Conservation (phyloP, 305 asterid genomes). For the Plantago lanceolata region DNA sequence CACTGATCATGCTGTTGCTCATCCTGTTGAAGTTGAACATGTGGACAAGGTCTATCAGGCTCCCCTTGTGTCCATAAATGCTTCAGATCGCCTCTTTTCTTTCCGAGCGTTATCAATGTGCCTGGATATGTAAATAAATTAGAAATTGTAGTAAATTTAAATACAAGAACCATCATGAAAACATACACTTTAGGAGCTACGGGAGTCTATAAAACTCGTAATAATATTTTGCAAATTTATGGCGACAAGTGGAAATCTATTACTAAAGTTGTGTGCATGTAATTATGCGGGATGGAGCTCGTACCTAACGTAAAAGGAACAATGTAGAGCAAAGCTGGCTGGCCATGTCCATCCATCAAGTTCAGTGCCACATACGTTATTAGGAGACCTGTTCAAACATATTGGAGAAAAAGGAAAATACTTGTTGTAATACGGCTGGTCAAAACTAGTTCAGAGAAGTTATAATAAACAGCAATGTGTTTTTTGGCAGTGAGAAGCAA, state of each 20-base stretch:
- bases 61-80: slow-evolving; percentile 56
- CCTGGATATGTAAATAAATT: slow-evolving; percentile 39
- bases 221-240: neutral
- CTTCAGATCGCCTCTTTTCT: slow-evolving; percentile 52
- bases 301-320: slow-evolving; percentile 64
- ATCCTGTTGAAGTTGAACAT: slow-evolving; percentile 39
- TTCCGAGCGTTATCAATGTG: slow-evolving; percentile 44
- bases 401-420: neutral
- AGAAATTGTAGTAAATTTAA: too few relatives aligned
- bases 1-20: slow-evolving; percentile 32
- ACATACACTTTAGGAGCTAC: too few relatives aligned
- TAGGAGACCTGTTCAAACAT: slow-evolving; percentile 44
- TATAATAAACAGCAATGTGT: too few relatives aligned
- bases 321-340: slow-evolving; percentile 68
- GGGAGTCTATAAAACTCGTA: too few relatives aligned
- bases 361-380: slow-evolving; percentile 62
- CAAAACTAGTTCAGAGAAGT: too few relatives aligned
- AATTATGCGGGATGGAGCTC: neutral
- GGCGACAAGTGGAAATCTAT: too few relatives aligned
- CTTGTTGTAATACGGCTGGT: too few relatives aligned
- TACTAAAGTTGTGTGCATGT: neutral
- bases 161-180: too few relatives aligned
- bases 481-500: neutral
- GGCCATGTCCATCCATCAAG: slow-evolving; percentile 76
- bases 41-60: slow-evolving; percentile 50